Evolutionary conservation across 2,329 filamentous ascomycete species (phyloP), one percentile per base, ranked within the genome.

Genomic region (Apiospora marii): DNA sequence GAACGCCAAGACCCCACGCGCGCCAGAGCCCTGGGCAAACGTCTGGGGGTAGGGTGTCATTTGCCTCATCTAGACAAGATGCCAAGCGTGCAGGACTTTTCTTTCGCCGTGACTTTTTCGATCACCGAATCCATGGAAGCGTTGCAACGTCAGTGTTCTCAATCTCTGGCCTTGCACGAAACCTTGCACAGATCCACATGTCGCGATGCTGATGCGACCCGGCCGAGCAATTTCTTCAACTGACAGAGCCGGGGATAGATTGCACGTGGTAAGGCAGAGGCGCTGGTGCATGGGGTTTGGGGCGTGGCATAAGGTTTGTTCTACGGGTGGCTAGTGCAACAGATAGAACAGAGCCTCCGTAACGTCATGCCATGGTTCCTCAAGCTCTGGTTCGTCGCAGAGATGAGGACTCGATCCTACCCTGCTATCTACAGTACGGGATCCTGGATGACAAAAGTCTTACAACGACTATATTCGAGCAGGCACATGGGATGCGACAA

Each of bases 271-370:
- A 34, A 61, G 30, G 19, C 22, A 41, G 3, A 22, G 30, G 37
- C 16, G 19, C 19, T 14, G 27, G 51, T 27, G 51, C 27, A 58
- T 16, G 51, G 53, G 24, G 16, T 30, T 16, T 53, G 30, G 22
- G 6, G 19, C 34, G 2, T 22, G 58, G 34, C 19, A 41, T 64
- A 64, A 64, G 58, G 34, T 41, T 64, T 41, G 30, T 22, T 7
- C 58, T 64, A 37, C 58, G 7, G 34, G 34, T 3, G 13, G 34
- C 58, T 64, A 64, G 34, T 64, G 58, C 30, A 64, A 6, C 30
- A 64, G 22, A 64, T 41, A 64, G 58, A 64, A 64, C 34, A 64
- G 58, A 64, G 58, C 58, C 58, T 64, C 58, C 19, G 53, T 6
- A 41, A 64, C 30, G 58, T 64, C 34, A 64, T 64, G 19, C 58